Conservation (phyloP, 345 rosid species). For the Lumnitzera littorea region DNA sequence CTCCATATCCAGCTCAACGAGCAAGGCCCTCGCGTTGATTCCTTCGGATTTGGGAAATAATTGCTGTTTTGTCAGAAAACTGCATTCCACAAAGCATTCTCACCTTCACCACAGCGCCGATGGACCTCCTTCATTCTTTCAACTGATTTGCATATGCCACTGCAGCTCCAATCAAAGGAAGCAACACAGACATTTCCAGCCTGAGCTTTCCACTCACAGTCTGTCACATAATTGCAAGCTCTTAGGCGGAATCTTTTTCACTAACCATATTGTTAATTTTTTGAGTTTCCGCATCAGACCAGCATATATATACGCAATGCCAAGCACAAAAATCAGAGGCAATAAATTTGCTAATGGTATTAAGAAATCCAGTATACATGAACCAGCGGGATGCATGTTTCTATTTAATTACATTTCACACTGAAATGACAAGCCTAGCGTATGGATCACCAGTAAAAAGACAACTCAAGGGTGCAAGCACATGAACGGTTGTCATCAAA, state of each 20-base stretch:
- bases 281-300: no score
- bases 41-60: slow-evolving; percentile 31
- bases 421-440: no score
- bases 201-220: slow-evolving; percentile 96
- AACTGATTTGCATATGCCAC: slow-evolving; percentile 80
- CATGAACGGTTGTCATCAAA: no score
- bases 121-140: slow-evolving; percentile 89
- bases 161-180: slow-evolving; percentile 87
- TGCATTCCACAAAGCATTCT: slow-evolving; percentile 62
- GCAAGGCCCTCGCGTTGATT: background rate
- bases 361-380: no score
- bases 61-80: slow-evolving; percentile 30
- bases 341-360: no score
- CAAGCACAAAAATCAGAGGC: no score
- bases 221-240: slow-evolving; percentile 19
- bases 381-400: no score
- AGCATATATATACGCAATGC: no score
- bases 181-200: slow-evolving; percentile 90
- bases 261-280: background rate
- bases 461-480: no score
- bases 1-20: slow-evolving; percentile 5
- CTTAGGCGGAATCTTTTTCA: background rate
- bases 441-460: no score
- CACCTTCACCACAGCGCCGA: slow-evolving; percentile 86
- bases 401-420: no score